Percentiles rank a stretch among this genome's conserved stretches.
Conservation (phyloP, 352 stramenopile species). For the Pythium plurisporium region DNA sequence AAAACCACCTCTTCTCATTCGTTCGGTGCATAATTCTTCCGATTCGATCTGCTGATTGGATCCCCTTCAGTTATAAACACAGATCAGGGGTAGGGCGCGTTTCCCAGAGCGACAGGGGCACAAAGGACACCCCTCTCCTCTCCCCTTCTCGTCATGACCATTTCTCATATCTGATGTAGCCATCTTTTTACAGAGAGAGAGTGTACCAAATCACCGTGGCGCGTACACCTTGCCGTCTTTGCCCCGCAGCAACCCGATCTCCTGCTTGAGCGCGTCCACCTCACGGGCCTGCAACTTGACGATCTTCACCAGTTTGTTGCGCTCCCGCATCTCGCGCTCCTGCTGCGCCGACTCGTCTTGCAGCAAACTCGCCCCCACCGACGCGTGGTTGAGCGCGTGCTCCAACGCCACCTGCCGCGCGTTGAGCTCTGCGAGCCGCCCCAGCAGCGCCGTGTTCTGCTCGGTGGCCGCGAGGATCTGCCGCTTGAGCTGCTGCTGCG, state of each 20-base stretch:
- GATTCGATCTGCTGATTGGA: conserved; percentile 16
- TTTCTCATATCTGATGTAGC: conserved; percentile 14
- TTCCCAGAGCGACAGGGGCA: conserved; percentile 6
- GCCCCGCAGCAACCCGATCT: conserved; percentile 80
- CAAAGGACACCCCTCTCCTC: not conserved
- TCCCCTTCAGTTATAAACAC: not conserved
- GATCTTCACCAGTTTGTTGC: conserved; percentile 84
- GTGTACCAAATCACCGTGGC: conserved; percentile 24
- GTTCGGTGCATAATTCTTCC: conserved; percentile 3
- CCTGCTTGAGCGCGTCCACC: conserved; percentile 88
- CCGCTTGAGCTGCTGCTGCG: conserved; percentile 58
- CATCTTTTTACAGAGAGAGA: conserved; percentile 13
- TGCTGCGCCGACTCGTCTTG: conserved; percentile 46
- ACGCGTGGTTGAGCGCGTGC: conserved; percentile 75
- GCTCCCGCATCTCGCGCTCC: conserved; percentile 82
- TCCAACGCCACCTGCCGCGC: conserved; percentile 81
- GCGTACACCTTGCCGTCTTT: conserved; percentile 82
- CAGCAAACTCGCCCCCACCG: conserved; percentile 35
- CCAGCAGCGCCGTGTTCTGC: conserved; percentile 81
- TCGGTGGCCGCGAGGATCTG: conserved; percentile 77
- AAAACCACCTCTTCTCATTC: conserved; percentile 1
- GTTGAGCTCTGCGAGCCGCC: conserved; percentile 70
- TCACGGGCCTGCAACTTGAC: conserved; percentile 91
- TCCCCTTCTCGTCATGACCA: too few relatives aligned
- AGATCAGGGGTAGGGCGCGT: conserved; percentile 9